Conservation (phyloP, 2,329 filamentous ascomycete genomes). For the Aureobasidium sp. region DNA sequence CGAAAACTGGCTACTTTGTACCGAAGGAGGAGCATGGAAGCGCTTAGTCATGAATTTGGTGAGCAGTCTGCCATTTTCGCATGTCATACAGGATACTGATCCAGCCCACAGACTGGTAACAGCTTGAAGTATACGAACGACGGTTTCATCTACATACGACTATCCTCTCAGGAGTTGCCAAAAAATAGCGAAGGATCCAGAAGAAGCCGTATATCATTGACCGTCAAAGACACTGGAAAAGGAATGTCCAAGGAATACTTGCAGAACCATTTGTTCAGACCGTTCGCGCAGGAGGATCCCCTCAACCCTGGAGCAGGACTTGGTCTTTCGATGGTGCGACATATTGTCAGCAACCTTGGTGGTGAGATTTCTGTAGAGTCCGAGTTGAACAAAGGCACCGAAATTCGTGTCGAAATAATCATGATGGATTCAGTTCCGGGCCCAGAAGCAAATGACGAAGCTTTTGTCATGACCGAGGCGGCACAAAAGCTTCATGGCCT, state of each 20-base stretch:
- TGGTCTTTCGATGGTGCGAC: slow-evolving; percentile 29
- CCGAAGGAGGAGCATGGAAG: slow-evolving; percentile 39
- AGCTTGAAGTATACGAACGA: slow-evolving; percentile 41
- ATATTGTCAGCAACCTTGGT: slow-evolving; percentile 24
- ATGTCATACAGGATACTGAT: slow-evolving; percentile 29
- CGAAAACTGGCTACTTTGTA: slow-evolving; percentile 36
- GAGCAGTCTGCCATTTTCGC: slow-evolving; percentile 14
- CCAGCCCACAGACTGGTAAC: slow-evolving; percentile 42
- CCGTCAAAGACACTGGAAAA: slow-evolving; percentile 27
- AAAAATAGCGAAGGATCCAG: background rate
- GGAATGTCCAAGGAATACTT: slow-evolving; percentile 30
- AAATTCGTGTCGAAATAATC: slow-evolving; percentile 44
- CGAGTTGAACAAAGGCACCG: slow-evolving; percentile 48
- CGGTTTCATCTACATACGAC: slow-evolving; percentile 35
- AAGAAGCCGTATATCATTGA: slow-evolving; percentile 14
- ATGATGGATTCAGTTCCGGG: slow-evolving; percentile 29
- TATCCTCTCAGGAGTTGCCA: slow-evolving; percentile 16
- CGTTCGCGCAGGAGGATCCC: slow-evolving; percentile 30
- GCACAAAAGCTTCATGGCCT: background rate
- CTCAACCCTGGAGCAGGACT: slow-evolving; percentile 29
- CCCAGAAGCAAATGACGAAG: background rate
- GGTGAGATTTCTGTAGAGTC: slow-evolving; percentile 42
- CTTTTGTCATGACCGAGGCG: background rate
- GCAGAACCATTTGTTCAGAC: slow-evolving; percentile 24
- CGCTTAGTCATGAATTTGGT: slow-evolving; percentile 17